Percentiles rank a stretch among this genome's conserved stretches.
Evolutionary conservation across 164 flowering plant species (phyloP).

Genomic region (Sedum album): DNA sequence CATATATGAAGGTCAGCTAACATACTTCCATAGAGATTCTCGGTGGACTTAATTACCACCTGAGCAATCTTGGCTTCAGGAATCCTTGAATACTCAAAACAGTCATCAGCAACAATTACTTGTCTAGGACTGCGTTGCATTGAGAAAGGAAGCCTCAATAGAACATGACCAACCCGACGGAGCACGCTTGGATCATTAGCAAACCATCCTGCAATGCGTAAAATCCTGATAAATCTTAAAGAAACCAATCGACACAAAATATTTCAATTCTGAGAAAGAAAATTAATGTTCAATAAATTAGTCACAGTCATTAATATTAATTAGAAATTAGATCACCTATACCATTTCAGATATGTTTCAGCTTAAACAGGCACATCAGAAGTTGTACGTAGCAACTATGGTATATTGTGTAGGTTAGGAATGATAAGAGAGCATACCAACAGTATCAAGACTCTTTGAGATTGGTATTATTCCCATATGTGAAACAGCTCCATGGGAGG

Average conservation of each 20-base stretch:
- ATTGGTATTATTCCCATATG: conserved; percentile 63
- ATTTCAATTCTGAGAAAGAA: neutral
- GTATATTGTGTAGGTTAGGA: too few species aligned
- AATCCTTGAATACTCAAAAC: conserved; percentile 45
- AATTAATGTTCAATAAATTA: too few species aligned
- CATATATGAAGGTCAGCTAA: conserved; percentile 6
- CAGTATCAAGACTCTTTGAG: conserved; percentile 73
- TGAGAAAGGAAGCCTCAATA: conserved; percentile 68
- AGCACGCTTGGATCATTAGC: conserved; percentile 73
- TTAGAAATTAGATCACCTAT: too few species aligned
- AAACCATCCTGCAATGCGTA: conserved; percentile 61
- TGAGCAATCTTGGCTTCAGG: conserved; percentile 43
- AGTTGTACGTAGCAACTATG: too few species aligned
- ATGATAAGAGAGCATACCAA: conserved; percentile 44
- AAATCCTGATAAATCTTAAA: neutral
- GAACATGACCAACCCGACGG: conserved; percentile 75
- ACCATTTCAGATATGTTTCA: too few species aligned
- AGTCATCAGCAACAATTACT: conserved; percentile 77
- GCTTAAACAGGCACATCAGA: too few species aligned
- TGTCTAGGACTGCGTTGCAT: conserved; percentile 62
- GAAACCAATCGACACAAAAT: neutral
- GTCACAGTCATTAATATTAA: too few species aligned
- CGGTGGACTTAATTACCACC: conserved; percentile 62
- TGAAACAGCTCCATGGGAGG: conserved; percentile 83
- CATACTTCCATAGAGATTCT: conserved; percentile 94